These are phyloP conservation scores for Hypoxylon sp. DNA, from an alignment of 2,329 filamentous ascomycete genomes.

Conservation along the genomic window DNA sequence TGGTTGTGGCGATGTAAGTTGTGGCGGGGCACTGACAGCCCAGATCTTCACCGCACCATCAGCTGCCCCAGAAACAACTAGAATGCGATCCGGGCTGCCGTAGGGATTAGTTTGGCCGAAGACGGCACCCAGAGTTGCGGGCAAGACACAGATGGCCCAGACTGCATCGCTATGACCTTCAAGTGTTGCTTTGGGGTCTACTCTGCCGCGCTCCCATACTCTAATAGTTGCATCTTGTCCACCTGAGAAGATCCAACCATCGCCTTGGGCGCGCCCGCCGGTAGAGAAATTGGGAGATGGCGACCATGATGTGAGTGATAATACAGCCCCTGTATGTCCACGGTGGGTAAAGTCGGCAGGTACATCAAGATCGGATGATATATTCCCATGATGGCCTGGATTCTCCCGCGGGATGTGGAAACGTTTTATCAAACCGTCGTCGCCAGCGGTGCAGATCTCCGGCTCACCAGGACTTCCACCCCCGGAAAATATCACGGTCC, in stretches of 20 bases:
- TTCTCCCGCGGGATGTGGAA: conserved; percentile 94
- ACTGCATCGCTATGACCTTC: conserved; percentile 96
- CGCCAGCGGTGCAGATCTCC: conserved; percentile 95
- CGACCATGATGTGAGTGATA: conserved; percentile 88
- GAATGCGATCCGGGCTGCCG: conserved; percentile 85
- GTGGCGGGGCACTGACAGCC: conserved; percentile 93
- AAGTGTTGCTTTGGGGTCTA: conserved; percentile 94
- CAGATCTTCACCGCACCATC: conserved; percentile 94
- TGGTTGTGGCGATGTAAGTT: conserved; percentile 84
- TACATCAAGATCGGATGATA: conserved; percentile 87
- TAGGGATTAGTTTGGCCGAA: conserved; percentile 83
- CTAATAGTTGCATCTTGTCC: conserved; percentile 93
- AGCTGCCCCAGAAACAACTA: conserved; percentile 91
- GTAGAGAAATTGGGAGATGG: conserved; percentile 90
- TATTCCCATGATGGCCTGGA: conserved; percentile 63
- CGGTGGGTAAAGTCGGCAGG: conserved; percentile 95
- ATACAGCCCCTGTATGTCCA: conserved; percentile 91
- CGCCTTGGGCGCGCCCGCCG: conserved; percentile 87
- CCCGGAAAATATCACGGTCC: conserved; percentile 95
- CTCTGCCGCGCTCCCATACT: conserved; percentile 94
- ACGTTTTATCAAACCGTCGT: conserved; percentile 95
- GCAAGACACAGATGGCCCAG: conserved; percentile 94
- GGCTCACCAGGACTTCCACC: conserved; percentile 96
- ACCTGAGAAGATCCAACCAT: conserved; percentile 98
- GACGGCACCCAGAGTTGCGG: conserved; percentile 82